Conservation (phyloP, 2,329 filamentous ascomycete genomes). For the Coniella lustricola region DNA sequence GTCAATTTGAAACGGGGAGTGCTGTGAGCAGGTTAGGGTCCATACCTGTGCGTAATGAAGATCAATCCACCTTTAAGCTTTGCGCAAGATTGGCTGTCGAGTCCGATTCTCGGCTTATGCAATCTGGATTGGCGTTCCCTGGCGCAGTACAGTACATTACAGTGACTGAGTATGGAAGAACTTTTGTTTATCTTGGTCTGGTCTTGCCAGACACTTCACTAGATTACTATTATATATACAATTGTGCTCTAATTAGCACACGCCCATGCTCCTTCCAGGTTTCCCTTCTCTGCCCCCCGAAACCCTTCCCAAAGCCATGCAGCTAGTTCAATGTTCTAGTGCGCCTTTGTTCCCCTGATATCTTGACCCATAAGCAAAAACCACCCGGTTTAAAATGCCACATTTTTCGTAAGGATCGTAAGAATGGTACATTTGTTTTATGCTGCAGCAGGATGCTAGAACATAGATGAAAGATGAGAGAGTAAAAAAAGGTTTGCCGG, state of each 20-base stretch:
- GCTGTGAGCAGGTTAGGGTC: too few species aligned
- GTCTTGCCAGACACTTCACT: too few species aligned
- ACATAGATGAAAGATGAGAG: too few species aligned
- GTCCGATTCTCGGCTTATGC: too few species aligned
- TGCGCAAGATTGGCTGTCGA: too few species aligned
- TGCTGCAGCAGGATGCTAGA: constrained; percentile 12
- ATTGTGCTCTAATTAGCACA: constrained; percentile 3
- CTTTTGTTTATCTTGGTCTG: not conserved
- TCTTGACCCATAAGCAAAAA: constrained; percentile 10
- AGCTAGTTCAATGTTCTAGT: not conserved
- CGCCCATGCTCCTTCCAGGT: not conserved
- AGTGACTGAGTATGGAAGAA: too few species aligned
- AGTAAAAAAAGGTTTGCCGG: constrained; percentile 9
- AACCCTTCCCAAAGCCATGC: constrained; percentile 1
- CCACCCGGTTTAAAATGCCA: constrained; percentile 25
- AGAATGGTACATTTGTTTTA: constrained; percentile 40
- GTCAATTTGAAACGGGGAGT: too few species aligned
- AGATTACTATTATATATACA: constrained; percentile 13
- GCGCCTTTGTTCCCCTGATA: constrained; percentile 6
- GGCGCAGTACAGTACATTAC: too few species aligned
- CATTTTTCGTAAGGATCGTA: constrained; percentile 50
- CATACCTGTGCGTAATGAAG: too few species aligned
- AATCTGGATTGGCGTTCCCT: too few species aligned
- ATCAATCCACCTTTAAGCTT: too few species aligned
- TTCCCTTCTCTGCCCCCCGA: not conserved